Conservation (phyloP, 805 yeast species). For the Teunomyces pallodes region DNA sequence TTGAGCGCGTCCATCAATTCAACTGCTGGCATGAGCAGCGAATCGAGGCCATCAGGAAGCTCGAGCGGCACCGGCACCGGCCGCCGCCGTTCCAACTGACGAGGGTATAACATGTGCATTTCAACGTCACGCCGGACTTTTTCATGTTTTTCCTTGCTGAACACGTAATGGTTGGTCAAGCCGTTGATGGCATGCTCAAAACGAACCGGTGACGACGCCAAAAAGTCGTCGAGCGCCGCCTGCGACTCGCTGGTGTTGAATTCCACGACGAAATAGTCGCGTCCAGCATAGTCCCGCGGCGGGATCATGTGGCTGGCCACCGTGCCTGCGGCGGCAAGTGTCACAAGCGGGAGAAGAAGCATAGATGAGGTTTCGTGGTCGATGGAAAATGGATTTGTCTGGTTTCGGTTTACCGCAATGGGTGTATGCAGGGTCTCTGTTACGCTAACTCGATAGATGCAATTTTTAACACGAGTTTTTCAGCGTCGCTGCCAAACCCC, state of each 20-base stretch:
- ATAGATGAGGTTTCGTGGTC: not conserved
- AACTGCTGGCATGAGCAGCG: conserved; percentile 46
- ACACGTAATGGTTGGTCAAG: conserved; percentile 60
- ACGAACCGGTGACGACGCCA: conserved; percentile 8
- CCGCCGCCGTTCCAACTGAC: conserved; percentile 50
- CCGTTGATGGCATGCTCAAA: conserved; percentile 69
- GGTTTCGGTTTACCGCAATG: not conserved
- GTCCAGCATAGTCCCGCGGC: conserved; percentile 44
- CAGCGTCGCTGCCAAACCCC: too few species aligned
- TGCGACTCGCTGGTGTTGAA: conserved; percentile 30
- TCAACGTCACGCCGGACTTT: not conserved
- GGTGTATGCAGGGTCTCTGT: not conserved
- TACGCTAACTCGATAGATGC: too few species aligned
- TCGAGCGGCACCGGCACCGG: conserved; percentile 53
- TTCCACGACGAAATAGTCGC: conserved; percentile 65
- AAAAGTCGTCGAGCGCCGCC: conserved; percentile 33
- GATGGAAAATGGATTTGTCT: not conserved
- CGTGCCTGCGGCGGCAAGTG: conserved; percentile 2
- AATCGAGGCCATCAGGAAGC: conserved; percentile 34
- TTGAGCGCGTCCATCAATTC: conserved; percentile 51
- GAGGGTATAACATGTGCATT: conserved; percentile 55
- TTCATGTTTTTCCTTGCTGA: conserved; percentile 49
- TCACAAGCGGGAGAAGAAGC: conserved; percentile 1
- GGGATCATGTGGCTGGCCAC: conserved; percentile 11
- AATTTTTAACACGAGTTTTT: too few species aligned